Conservation (phyloP, 768 basidiomycete genomes). For the Daedaleopsis nitida region DNA sequence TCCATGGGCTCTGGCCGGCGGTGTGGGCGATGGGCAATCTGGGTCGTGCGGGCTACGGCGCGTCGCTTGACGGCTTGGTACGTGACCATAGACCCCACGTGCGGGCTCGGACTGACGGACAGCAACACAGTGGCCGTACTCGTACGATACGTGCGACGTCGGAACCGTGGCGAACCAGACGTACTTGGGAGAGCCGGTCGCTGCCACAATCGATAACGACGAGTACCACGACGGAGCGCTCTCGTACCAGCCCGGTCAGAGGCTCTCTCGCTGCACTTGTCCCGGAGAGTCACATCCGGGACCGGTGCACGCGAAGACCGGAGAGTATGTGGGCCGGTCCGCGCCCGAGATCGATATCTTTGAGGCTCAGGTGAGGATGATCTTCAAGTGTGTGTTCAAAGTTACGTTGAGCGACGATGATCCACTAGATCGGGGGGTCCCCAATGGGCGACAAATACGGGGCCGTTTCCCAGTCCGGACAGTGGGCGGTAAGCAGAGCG, state of each 20-base stretch:
- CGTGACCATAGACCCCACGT: conserved; percentile 13
- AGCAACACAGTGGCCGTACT: conserved; percentile 68
- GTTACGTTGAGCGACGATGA: conserved; percentile 57
- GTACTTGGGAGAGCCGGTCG: conserved; percentile 61
- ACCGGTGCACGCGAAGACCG: conserved; percentile 63
- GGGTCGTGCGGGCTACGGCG: conserved; percentile 86
- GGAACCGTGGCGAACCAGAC: conserved; percentile 66
- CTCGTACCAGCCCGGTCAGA: conserved; percentile 76
- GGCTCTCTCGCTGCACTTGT: conserved; percentile 89
- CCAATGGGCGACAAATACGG: conserved; percentile 48
- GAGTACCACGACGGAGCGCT: conserved; percentile 44
- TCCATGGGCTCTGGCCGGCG: conserved; percentile 50
- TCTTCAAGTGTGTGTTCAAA: conserved; percentile 55
- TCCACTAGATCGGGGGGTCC: not conserved
- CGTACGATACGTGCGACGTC: conserved; percentile 80
- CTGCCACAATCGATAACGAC: conserved; percentile 65
- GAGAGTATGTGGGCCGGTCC: conserved; percentile 74
- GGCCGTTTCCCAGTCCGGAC: conserved; percentile 82
- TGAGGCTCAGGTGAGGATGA: conserved; percentile 77
- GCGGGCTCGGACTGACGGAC: no score
- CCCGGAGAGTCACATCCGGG: conserved; percentile 81
- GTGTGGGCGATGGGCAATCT: conserved; percentile 69
- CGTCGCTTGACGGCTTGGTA: conserved; percentile 80
- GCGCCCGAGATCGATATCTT: conserved; percentile 93
- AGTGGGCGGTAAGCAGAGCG: conserved; percentile 58